These are phyloP conservation scores for Fusarium miscanthi DNA, from an alignment of 2,329 filamentous ascomycete species.

Conservation along the genomic window DNA sequence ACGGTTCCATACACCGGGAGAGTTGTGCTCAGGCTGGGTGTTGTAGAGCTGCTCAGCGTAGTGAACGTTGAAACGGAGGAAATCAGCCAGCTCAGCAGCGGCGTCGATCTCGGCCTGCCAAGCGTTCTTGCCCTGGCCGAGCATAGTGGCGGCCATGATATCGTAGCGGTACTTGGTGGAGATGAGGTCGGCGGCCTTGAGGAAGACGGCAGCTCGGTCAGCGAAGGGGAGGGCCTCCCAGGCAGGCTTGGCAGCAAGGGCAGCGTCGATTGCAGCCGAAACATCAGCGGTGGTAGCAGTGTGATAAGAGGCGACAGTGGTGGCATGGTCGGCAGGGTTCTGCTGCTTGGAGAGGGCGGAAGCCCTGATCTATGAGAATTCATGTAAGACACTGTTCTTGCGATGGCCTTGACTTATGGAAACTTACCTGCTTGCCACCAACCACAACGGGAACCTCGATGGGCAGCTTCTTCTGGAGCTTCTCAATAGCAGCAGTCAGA, in stretches of 20 bases:
- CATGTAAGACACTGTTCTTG: conserved; percentile 18
- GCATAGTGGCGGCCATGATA: conserved; percentile 94
- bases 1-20: conserved; percentile 89
- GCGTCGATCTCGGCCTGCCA: conserved; percentile 99
- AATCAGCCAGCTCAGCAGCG: conserved; percentile 91
- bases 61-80: conserved; percentile 92
- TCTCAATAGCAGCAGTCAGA: conserved; percentile 78
- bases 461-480: conserved; percentile 74
- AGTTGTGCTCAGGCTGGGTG: conserved; percentile 86
- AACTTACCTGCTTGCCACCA: conserved; percentile 79
- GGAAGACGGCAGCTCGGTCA: conserved; percentile 91
- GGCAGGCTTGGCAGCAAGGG: conserved; percentile 83
- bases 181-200: conserved; percentile 94
- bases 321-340: conserved; percentile 84
- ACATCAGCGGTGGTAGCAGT: conserved; percentile 83
- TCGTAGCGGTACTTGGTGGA: conserved; percentile 95
- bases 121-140: conserved; percentile 97
- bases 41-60: conserved; percentile 92
- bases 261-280: conserved; percentile 81
- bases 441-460: conserved; percentile 86
- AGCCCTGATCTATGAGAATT: conserved; percentile 68
- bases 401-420: not conserved
- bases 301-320: conserved; percentile 84
- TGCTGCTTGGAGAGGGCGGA: conserved; percentile 75
- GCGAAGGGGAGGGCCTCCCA: conserved; percentile 92